A percentile compares a stretch with the other conserved stretches of the same genome.
These are phyloP conservation scores for Metarhizium guizhouense DNA, from an alignment of 2,329 filamentous ascomycete species.

Conservation along the genomic window DNA sequence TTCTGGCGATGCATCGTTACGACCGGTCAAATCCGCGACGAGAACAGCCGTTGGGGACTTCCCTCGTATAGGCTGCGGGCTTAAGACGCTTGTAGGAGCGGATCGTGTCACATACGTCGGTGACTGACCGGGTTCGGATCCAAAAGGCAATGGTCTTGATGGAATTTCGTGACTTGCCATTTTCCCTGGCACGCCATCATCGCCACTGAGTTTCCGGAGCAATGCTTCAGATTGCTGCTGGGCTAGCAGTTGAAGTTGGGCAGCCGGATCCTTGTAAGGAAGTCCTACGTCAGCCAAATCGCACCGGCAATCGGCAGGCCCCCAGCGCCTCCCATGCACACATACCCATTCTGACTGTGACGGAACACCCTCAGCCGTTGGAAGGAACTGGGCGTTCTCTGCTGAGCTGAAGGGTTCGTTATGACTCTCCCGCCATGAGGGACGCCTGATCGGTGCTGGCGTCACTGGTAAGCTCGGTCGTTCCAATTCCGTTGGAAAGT, in stretches of 20 bases:
- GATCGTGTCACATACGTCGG: constrained; percentile 19
- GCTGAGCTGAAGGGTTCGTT: constrained; percentile 36
- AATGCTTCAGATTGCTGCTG: constrained; percentile 56
- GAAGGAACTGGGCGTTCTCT: constrained; percentile 48
- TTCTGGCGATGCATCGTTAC: neutral
- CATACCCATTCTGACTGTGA: constrained; percentile 91
- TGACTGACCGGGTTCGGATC: constrained; percentile 34
- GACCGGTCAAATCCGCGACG: neutral
- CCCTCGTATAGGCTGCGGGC: constrained; percentile 5
- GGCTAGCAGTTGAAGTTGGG: constrained; percentile 61
- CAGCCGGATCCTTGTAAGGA: constrained; percentile 56
- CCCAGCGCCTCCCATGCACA: constrained; percentile 47
- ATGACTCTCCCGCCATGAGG: constrained; percentile 52
- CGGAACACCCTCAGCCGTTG: constrained; percentile 73
- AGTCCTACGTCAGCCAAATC: constrained; percentile 44
- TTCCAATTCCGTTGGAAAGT: constrained; percentile 77
- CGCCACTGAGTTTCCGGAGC: constrained; percentile 39
- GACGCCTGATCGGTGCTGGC: constrained; percentile 66
- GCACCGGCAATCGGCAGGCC: constrained; percentile 44
- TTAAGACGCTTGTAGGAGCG: constrained; percentile 6
- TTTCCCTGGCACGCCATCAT: constrained; percentile 17
- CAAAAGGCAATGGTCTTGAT: constrained; percentile 40
- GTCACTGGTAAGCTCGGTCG: constrained; percentile 85
- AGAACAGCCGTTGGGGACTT: neutral
- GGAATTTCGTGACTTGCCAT: constrained; percentile 34